Evolutionary conservation across 495 filamentous ascomycete genomes (phyloP).

Genomic region (Penicillium bialowiezense): DNA sequence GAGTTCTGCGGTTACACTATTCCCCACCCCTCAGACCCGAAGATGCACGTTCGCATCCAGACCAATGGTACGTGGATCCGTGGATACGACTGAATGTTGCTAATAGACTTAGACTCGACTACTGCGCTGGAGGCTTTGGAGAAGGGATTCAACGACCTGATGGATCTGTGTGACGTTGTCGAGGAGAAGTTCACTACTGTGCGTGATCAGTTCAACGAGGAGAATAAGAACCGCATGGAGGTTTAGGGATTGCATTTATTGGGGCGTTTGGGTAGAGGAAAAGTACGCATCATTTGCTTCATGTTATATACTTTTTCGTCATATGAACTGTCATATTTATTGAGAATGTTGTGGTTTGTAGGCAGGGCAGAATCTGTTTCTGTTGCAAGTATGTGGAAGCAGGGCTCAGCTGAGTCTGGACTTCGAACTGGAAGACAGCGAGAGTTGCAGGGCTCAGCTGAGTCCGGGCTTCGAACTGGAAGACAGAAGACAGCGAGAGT

Average conservation of each 20-base stretch:
- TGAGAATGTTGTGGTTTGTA: no score
- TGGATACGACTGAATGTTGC: not conserved
- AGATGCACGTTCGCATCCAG: conserved; percentile 97
- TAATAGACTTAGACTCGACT: conserved; percentile 58
- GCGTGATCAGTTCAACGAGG: conserved; percentile 59
- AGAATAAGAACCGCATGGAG: conserved; percentile 36
- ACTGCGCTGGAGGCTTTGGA: conserved; percentile 80
- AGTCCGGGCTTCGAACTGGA: no score
- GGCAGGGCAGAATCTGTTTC: no score
- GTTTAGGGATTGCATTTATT: conserved; percentile 23
- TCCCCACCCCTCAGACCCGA: conserved; percentile 89
- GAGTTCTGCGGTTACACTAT: conserved; percentile 99
- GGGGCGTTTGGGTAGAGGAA: conserved; percentile 20
- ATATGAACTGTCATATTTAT: no score
- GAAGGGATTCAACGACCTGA: conserved; percentile 83
- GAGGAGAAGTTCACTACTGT: conserved; percentile 74
- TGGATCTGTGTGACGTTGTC: conserved; percentile 89
- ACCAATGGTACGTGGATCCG: conserved; percentile 70
- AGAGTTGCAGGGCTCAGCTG: no score
- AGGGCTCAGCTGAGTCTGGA: no score
- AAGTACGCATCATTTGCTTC: not conserved
- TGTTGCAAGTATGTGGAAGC: no score
- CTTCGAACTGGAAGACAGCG: no score
- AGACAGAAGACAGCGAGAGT: no score
- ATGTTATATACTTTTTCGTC: not conserved